phyloP scores from a whole-genome alignment of 345 rosid species.

The Eucalyptus pumila region DNA sequence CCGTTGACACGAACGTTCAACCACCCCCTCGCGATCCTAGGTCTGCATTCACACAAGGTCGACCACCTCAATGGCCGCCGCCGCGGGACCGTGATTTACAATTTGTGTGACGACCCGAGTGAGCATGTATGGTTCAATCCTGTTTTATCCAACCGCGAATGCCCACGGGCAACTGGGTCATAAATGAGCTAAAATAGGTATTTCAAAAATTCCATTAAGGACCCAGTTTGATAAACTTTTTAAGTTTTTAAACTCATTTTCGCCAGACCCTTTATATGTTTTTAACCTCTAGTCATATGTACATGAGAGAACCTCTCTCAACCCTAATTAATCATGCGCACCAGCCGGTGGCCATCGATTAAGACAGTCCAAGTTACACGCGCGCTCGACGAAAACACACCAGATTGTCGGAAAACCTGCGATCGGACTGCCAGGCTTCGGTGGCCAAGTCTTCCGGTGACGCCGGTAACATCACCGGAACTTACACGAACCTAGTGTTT shows the following conservation, averaged over 20 bases:
- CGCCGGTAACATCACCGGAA: not conserved
- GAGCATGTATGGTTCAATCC: not conserved
- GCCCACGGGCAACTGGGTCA: not conserved
- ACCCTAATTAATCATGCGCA: not conserved
- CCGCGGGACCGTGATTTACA: not conserved
- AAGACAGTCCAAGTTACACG: not conserved
- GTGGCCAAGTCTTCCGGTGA: not conserved
- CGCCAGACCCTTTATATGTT: not conserved
- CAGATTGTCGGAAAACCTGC: not conserved
- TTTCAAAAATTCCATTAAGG: not conserved
- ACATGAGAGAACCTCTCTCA: not conserved
- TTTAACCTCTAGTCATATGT: not conserved
- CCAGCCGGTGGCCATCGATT: not conserved
- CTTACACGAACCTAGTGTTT: not conserved
- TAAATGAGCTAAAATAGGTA: not conserved
- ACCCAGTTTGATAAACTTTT: not conserved
- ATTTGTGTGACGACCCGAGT: not conserved
- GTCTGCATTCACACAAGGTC: not conserved
- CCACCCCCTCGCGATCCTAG: too few species aligned
- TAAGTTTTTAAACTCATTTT: not conserved
- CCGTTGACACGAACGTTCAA: not conserved
- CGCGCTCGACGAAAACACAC: not conserved
- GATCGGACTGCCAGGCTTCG: not conserved
- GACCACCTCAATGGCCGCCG: not conserved
- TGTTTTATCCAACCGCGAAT: not conserved